A percentile compares a stretch with the other conserved stretches of the same genome.
Conservation (phyloP, 192 early-diverging fungal species). For the Backusella luteola region DNA sequence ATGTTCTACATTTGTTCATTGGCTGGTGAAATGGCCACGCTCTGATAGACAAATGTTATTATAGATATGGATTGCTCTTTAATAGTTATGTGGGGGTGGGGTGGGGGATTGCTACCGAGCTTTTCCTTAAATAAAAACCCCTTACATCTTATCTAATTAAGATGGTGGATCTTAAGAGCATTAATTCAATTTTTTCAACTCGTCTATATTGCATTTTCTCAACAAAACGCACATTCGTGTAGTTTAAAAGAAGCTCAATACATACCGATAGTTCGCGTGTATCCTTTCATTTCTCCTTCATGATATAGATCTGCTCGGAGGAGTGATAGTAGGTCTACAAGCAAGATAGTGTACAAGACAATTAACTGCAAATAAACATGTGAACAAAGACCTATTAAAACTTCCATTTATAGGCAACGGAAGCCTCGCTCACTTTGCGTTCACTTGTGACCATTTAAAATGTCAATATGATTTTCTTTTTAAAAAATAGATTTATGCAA, state of each 20-base stretch:
- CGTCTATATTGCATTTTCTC: not conserved
- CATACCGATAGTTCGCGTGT: not conserved
- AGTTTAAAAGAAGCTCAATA: not conserved
- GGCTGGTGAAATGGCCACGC: not conserved
- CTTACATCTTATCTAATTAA: not conserved
- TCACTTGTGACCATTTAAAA: not conserved
- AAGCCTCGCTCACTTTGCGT: not conserved
- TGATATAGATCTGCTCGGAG: not conserved
- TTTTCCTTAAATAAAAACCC: not conserved
- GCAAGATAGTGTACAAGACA: not conserved
- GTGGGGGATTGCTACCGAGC: not conserved
- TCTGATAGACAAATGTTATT: not conserved
- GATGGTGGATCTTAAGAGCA: not conserved
- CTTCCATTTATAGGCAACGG: slow-evolving; percentile 2
- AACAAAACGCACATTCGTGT: not conserved
- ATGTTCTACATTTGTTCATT: not conserved
- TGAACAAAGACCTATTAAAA: not conserved
- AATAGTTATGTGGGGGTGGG: not conserved
- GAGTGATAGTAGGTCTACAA: not conserved
- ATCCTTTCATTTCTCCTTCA: not conserved
- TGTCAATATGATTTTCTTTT: not conserved
- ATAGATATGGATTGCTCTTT: not conserved
- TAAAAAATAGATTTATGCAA: not conserved
- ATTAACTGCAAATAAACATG: not conserved
- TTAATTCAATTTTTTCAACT: not conserved